These are phyloP conservation scores for Podila clonocystis DNA, from an alignment of 192 early-diverging fungal genomes.

Conservation along the genomic window DNA sequence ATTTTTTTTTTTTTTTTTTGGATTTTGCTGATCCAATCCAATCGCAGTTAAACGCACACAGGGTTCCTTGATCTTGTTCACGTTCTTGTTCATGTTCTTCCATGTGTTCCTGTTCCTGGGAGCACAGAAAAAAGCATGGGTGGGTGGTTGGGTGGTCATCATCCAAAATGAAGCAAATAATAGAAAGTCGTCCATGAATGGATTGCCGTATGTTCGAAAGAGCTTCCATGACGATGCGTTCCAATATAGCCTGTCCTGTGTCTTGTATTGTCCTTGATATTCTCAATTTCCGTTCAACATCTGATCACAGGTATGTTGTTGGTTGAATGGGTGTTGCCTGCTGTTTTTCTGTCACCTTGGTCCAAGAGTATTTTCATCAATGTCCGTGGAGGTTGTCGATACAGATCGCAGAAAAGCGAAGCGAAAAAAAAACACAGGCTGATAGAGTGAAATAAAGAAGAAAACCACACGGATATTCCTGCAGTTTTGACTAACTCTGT, in stretches of 20 bases:
- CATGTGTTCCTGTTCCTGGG: neutral
- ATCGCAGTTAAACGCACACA: neutral
- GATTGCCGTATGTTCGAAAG: too few relatives aligned
- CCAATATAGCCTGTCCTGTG: conserved; percentile 2
- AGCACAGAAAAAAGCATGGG: neutral
- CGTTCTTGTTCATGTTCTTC: neutral
- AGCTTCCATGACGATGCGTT: neutral
- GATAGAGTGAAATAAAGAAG: neutral
- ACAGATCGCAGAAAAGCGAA: neutral
- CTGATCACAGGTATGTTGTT: too few relatives aligned
- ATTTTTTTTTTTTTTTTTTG: neutral
- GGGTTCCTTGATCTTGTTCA: neutral
- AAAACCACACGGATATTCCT: neutral
- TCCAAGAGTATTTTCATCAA: neutral
- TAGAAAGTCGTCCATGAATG: too few relatives aligned
- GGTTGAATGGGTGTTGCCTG: neutral
- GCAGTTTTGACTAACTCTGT: neutral
- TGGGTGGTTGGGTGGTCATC: neutral
- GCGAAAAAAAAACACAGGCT: neutral
- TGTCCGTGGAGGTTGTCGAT: neutral
- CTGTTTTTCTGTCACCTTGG: neutral
- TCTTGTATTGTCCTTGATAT: neutral
- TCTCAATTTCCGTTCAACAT: too few relatives aligned
- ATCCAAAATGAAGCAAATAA: neutral
- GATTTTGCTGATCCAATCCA: neutral